Evolutionary conservation across 257 asterid genomes (phyloP).

Genomic region (Solanum arcanum): DNA sequence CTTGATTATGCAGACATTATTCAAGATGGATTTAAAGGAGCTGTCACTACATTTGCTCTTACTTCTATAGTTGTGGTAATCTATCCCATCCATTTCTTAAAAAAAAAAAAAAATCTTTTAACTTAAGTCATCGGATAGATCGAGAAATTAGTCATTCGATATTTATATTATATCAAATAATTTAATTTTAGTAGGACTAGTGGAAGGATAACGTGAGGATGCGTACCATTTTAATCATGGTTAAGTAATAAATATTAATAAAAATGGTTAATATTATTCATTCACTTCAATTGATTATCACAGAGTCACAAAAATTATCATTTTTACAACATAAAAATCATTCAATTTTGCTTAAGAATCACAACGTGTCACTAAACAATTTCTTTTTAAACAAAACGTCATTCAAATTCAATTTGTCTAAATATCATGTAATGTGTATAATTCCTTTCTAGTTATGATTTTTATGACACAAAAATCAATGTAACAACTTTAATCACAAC

Average conservation of each 20-base stretch:
- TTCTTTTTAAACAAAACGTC: background rate
- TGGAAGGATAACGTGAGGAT: background rate
- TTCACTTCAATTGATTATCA: background rate
- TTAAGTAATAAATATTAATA: background rate
- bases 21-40: background rate
- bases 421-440: background rate
- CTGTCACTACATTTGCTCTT: background rate
- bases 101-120: background rate
- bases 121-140: fast-evolving
- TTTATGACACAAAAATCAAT: background rate
- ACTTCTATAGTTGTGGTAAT: background rate
- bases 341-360: background rate
- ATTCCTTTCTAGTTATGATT: background rate
- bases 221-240: background rate
- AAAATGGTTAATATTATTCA: background rate
- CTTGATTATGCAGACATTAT: background rate
- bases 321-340: background rate
- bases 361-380: background rate
- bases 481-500: background rate
- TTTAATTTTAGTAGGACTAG: background rate
- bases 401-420: background rate
- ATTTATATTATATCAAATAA: background rate
- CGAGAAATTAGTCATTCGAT: too few relatives aligned
- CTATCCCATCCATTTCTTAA: background rate
- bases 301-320: background rate